Base-by-base conservation (phyloP, 495 filamentous ascomycete species). In the Xylaria intraflava region DNA sequence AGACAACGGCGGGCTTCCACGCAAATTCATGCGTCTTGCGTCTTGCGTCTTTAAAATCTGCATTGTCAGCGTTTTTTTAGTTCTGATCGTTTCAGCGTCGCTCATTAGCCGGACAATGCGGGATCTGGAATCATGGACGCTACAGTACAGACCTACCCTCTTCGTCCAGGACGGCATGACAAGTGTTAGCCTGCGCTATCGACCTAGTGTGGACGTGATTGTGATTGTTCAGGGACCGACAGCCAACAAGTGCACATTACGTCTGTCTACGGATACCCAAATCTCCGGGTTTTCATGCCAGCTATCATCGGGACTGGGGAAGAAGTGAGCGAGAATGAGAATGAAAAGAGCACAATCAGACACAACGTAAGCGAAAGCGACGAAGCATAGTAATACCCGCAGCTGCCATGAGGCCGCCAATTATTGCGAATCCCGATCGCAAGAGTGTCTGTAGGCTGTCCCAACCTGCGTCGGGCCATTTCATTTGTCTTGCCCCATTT, bases 401-500 rank as follows among this genome's bases (percentile, higher is more conserved):
- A 14, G 24, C 20, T n/a, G 14, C 35, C 35, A 38, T 14, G 10
- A 43, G n/a, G 40, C 27, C 31, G 22, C 30, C 17, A 42, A 45
- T 44, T 39, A 31, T 33, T 27, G 22, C 14, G 41, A 52, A 36
- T 46, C 16, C 42, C 14, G 27, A 31, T 53, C 30, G 30, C 16
- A 31, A 26, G 22, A 39, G 31, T 24, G 30, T 17, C 17, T 38
- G 42, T 23, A 40, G 40, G 24, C 19, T 46, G 43, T 31, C 27
- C 39, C 51, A 31, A 17, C 38, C 31, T 33, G 46, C 9, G 45
- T 30, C 20, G 24, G 38, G 29, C 40, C 39, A 42, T 26, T 22
- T n/a, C n/a, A n/a, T n/a, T 19, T 53, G 50, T 53, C 50, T 53
- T 20, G 46, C 49, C 49, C 12, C 35, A 44, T 35, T 44, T 35